Evolutionary conservation across 208 protist species (phyloP).

Genomic region (Trypanosoma brucei): DNA sequence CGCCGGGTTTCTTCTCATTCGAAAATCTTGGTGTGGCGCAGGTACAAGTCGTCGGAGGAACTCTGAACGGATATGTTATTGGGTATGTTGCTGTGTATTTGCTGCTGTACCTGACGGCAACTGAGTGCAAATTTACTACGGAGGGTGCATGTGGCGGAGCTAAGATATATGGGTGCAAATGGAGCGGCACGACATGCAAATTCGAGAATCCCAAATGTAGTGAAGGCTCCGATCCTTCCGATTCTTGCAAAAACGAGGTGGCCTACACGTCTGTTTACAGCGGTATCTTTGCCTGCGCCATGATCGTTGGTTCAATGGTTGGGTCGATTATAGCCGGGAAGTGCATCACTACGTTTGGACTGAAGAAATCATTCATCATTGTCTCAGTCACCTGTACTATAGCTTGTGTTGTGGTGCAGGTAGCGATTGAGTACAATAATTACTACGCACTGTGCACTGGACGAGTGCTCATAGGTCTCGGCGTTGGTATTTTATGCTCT

Average conservation of each 20-base stretch:
- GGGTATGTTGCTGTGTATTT: conserved; percentile 76
- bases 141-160: too few relatives aligned
- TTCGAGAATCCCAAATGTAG: conserved; percentile 48
- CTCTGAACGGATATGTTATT: conserved; percentile 65
- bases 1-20: conserved; percentile 30
- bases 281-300: conserved; percentile 76
- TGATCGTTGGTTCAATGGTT: conserved; percentile 78
- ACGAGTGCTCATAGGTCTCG: conserved; percentile 69
- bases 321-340: conserved; percentile 62
- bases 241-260: conserved; percentile 38
- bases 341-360: conserved; percentile 37
- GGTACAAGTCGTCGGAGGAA: conserved; percentile 41
- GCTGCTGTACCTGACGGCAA: conserved; percentile 45
- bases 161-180: conserved; percentile 30
- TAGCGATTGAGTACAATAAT: conserved; percentile 36
- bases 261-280: conserved; percentile 54
- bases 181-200: conserved; percentile 21
- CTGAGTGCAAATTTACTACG: conserved; percentile 32
- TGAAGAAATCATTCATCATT: conserved; percentile 54
- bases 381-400: conserved; percentile 48
- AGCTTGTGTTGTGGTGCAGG: conserved; percentile 58
- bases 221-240: conserved; percentile 43
- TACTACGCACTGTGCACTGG: conserved; percentile 69
- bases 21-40: conserved; percentile 43
- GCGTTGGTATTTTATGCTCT: conserved; percentile 54